These are phyloP conservation scores for Simplicillium sp. DNA, from an alignment of 2,329 filamentous ascomycete genomes.

Conservation along the genomic window DNA sequence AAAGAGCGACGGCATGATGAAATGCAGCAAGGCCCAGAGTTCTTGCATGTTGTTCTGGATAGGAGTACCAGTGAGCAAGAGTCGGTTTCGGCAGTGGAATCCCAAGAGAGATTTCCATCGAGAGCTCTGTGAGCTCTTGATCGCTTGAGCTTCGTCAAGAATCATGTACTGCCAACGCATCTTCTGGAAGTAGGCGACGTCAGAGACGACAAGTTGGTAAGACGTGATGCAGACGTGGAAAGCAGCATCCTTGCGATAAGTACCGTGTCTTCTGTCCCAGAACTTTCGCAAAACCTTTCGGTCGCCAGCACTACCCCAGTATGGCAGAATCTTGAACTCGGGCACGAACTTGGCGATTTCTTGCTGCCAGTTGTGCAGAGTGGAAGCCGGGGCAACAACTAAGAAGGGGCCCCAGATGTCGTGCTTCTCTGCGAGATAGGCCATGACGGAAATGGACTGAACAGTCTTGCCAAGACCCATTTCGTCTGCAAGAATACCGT, in stretches of 20 bases:
- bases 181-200: slow-evolving; percentile 97
- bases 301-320: slow-evolving; percentile 93
- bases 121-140: slow-evolving; percentile 95
- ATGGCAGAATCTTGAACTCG: slow-evolving; percentile 87
- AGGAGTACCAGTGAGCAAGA: slow-evolving; percentile 89
- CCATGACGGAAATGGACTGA: slow-evolving; percentile 98
- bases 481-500: slow-evolving; percentile 95
- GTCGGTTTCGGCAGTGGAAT: slow-evolving; percentile 90
- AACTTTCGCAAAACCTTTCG: slow-evolving; percentile 96
- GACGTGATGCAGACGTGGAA: slow-evolving; percentile 97
- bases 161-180: slow-evolving; percentile 99
- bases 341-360: slow-evolving; percentile 95
- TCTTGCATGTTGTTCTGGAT: slow-evolving; percentile 99
- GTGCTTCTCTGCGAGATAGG: slow-evolving; percentile 92
- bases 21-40: slow-evolving; percentile 92
- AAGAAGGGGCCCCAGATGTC: slow-evolving; percentile 98
- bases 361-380: slow-evolving; percentile 98
- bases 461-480: slow-evolving; percentile 99
- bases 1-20: slow-evolving; percentile 99
- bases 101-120: slow-evolving; percentile 92
- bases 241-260: slow-evolving; percentile 83
- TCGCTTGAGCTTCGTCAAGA: slow-evolving; percentile 93
- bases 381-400: slow-evolving; percentile 92
- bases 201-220: slow-evolving; percentile 92
- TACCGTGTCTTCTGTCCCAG: slow-evolving; percentile 97